Evolutionary conservation across 2,329 filamentous ascomycete species (phyloP).

Genomic region (Xylariaceae sp.): DNA sequence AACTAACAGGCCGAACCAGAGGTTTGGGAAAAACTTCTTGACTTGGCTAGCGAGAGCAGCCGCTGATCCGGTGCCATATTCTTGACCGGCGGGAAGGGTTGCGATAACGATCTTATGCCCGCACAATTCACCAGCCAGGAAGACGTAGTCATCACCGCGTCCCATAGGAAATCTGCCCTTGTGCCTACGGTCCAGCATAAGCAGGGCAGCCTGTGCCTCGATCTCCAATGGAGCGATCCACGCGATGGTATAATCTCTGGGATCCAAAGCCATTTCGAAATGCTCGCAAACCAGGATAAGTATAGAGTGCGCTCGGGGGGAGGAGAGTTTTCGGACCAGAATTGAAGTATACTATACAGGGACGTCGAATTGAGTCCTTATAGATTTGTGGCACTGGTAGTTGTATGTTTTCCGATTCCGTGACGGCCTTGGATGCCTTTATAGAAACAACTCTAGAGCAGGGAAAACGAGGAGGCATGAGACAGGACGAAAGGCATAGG

Average conservation of each 20-base stretch:
- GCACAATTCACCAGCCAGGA: conserved; percentile 2
- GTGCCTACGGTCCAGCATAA: conserved; percentile 10
- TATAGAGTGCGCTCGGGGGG: too few relatives aligned
- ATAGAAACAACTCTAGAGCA: too few relatives aligned
- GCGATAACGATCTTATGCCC: conserved; percentile 11
- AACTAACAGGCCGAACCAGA: conserved; percentile 8
- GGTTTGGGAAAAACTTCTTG: conserved; percentile 9
- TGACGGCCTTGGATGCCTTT: too few relatives aligned
- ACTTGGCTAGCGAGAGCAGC: conserved; percentile 8
- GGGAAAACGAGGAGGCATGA: too few relatives aligned
- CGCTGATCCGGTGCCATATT: conserved; percentile 5
- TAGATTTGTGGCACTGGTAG: too few relatives aligned
- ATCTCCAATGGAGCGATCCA: conserved; percentile 12
- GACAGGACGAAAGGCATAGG: too few relatives aligned
- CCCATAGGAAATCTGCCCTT: conserved; percentile 2
- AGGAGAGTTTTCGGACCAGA: too few relatives aligned
- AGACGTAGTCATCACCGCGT: conserved; percentile 10
- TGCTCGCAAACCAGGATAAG: too few relatives aligned
- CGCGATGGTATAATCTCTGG: conserved; percentile 1
- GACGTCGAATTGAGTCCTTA: too few relatives aligned
- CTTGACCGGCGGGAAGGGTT: conserved; percentile 2
- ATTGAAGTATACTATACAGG: too few relatives aligned
- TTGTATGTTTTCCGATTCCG: too few relatives aligned
- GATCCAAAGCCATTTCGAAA: background rate
- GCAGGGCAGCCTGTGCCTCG: conserved; percentile 2